Conservation (phyloP, 306 rosid genomes). For the Lathyrus sativus region DNA sequence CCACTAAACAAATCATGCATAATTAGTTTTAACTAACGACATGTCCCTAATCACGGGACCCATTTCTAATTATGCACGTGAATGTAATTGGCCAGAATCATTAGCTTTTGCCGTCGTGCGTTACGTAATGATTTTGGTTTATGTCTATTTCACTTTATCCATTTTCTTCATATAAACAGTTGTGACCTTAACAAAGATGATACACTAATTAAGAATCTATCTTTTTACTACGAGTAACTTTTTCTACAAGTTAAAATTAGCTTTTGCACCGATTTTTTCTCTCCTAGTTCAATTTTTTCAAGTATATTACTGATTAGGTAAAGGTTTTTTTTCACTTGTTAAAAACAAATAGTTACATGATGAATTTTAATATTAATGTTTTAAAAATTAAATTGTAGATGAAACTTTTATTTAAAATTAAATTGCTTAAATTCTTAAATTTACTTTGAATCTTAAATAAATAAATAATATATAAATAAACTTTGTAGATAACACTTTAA, state of each 20-base stretch:
- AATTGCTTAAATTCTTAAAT: too few relatives aligned
- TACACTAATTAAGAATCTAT: not conserved
- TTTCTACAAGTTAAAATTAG: not conserved
- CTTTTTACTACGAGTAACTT: not conserved
- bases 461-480: too few relatives aligned
- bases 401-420: too few relatives aligned
- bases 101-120: slow-evolving; percentile 15
- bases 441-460: too few relatives aligned
- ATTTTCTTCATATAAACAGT: slow-evolving; percentile 2
- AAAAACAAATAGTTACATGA: too few relatives aligned
- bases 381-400: too few relatives aligned
- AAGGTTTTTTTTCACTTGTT: too few relatives aligned
- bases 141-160: slow-evolving; percentile 10
- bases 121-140: slow-evolving; percentile 16
- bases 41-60: slow-evolving; percentile 34
- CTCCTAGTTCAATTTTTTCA: too few relatives aligned
- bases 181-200: not conserved
- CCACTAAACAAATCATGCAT: slow-evolving; percentile 3
- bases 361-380: too few relatives aligned
- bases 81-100: slow-evolving; percentile 30
- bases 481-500: too few relatives aligned
- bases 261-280: too few relatives aligned
- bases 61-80: slow-evolving; percentile 40
- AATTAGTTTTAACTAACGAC: slow-evolving; percentile 16
- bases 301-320: too few relatives aligned